phyloP scores from a whole-genome alignment of 345 rosid genomes.

The Citropsis articulata region DNA sequence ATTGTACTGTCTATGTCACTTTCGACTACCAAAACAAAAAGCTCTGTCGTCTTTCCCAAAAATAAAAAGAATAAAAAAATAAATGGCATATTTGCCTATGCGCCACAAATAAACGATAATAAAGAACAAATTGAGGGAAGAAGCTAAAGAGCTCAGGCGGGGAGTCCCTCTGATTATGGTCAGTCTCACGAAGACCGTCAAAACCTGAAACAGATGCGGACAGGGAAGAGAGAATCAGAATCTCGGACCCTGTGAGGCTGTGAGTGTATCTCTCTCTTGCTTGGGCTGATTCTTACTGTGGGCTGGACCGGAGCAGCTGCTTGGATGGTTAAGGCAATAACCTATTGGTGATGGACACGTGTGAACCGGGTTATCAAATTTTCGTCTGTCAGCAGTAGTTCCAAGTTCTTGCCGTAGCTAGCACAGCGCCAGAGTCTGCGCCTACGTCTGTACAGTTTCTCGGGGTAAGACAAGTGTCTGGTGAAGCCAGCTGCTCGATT shows the following conservation, averaged over 20 bases:
- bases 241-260: constrained; percentile 7
- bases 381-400: not conserved
- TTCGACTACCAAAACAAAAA: not conserved
- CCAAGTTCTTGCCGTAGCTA: constrained; percentile 1
- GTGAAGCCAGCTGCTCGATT: not conserved
- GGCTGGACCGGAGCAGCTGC: constrained; percentile 21
- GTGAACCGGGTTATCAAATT: not conserved
- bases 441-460: not conserved
- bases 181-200: not conserved
- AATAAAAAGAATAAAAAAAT: no score
- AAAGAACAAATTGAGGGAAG: not conserved
- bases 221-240: constrained; percentile 19
- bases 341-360: constrained; percentile 5
- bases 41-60: no score
- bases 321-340: constrained; percentile 7
- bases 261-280: not conserved
- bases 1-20: not conserved
- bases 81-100: not conserved
- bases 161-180: not conserved
- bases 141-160: not conserved
- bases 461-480: not conserved
- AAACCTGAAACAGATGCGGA: constrained; percentile 9
- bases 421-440: not conserved
- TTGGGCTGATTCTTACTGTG: not conserved
- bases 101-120: not conserved